A percentile compares a stretch with the other conserved stretches of the same genome.
phyloP scores from a whole-genome alignment of 176 grass and related monocot genomes.

The Pontederia paniculata region DNA sequence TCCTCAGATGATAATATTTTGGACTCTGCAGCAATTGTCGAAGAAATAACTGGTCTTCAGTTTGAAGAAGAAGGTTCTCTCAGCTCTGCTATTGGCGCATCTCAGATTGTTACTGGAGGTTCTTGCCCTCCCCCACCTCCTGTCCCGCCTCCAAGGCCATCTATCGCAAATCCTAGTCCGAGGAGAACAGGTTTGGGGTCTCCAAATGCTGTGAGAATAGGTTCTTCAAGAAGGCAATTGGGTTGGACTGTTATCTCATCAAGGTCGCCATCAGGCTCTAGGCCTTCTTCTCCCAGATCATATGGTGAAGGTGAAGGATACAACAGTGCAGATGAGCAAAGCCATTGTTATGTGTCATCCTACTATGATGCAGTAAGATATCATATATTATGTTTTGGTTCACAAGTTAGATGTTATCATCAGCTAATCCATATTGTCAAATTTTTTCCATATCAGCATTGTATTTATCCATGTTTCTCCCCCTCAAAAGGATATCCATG shows the following conservation, averaged over 20 bases:
- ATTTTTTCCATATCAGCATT: too few relatives aligned
- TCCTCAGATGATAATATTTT: slow-evolving; percentile 30
- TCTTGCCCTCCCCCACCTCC: slow-evolving; percentile 70
- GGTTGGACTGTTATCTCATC: slow-evolving; percentile 44
- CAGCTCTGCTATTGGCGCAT: slow-evolving; percentile 24
- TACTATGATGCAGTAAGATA: slow-evolving; percentile 82
- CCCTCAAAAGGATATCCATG: too few relatives aligned
- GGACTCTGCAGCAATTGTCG: slow-evolving; percentile 33
- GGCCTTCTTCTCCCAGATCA: slow-evolving; percentile 85
- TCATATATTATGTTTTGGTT: slow-evolving; percentile 20
- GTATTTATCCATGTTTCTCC: too few relatives aligned
- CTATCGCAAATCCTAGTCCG: slow-evolving; percentile 30
- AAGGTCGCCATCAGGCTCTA: slow-evolving; percentile 58
- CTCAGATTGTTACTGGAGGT: slow-evolving; percentile 28
- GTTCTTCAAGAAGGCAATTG: slow-evolving; percentile 71
- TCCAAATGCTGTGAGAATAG: slow-evolving; percentile 44
- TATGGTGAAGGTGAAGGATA: slow-evolving; percentile 82
- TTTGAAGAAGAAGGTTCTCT: slow-evolving; percentile 31
- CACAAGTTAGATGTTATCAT: too few relatives aligned
- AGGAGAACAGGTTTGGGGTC: slow-evolving; percentile 56
- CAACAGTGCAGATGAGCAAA: slow-evolving; percentile 95
- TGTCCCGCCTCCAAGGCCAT: slow-evolving; percentile 63
- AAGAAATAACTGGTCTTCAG: slow-evolving; percentile 32
- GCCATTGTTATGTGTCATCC: slow-evolving; percentile 47
- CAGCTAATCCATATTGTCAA: too few relatives aligned